Evolutionary conservation across 768 basidiomycete species (phyloP).

Genomic region (Boletellus ananas): DNA sequence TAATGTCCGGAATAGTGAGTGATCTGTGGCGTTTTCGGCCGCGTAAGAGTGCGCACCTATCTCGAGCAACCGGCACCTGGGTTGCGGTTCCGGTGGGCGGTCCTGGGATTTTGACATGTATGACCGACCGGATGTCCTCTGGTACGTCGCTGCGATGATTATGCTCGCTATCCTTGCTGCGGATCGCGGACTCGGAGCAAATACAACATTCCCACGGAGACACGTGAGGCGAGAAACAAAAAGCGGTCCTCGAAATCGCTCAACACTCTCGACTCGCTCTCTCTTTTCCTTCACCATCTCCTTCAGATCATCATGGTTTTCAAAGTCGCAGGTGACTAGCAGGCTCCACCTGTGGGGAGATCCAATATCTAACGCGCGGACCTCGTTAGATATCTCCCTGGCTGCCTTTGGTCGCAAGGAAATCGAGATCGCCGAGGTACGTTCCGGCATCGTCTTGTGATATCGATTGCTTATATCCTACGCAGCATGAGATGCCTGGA

Average conservation of each 20-base stretch:
- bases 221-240: slow-evolving; percentile 34
- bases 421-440: slow-evolving; percentile 97
- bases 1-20: not conserved
- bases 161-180: too few species aligned
- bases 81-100: not conserved
- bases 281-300: slow-evolving; percentile 26
- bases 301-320: slow-evolving; percentile 54
- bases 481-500: slow-evolving; percentile 89
- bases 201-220: slow-evolving; percentile 23
- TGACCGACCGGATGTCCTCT: not conserved
- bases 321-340: slow-evolving; percentile 79
- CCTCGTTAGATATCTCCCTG: slow-evolving; percentile 76
- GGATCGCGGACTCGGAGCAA: not conserved
- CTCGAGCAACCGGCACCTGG: slow-evolving; percentile 59
- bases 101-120: slow-evolving; percentile 5
- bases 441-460: slow-evolving; percentile 16
- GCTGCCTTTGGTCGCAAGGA: slow-evolving; percentile 99
- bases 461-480: slow-evolving; percentile 8
- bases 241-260: slow-evolving; percentile 21
- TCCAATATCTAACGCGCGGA: slow-evolving; percentile 1
- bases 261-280: slow-evolving; percentile 14
- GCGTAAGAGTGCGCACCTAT: slow-evolving; percentile 34
- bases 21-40: slow-evolving; percentile 1
- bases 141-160: too few species aligned
- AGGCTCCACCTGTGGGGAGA: not conserved